Base-by-base conservation (phyloP, 768 basidiomycete species). In the Suillus subluteus region DNA sequence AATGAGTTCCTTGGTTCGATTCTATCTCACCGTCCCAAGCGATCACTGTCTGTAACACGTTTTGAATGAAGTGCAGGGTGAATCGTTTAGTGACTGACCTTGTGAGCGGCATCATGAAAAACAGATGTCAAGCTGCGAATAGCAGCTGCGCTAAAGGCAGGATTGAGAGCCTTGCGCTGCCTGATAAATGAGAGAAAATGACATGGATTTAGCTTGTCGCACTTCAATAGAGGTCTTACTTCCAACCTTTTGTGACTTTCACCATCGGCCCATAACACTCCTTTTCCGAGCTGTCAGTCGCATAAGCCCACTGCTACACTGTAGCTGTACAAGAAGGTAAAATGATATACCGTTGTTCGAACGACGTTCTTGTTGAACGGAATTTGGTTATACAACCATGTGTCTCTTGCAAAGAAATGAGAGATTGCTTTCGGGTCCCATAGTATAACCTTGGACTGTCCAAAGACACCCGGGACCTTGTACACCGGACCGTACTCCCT, bases 71-170 rank as follows among this genome's bases (percentile, higher is more conserved):
- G 18, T 21, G 11, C 6, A 13, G 59, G 18, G 26, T 30, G 41
- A 11, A 21, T 50, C 18, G 2, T 21, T 30, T 7, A 43, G 26
- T 32, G 59, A 43, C 54, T 4, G 13, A 83, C 86, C 80, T 85
- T 84, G 70, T 87, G 82, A 1, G 80, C 79, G 0, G 83, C 81
- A 66, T 87, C 85, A 63, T 80, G 84, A 73, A 87, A 87, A 3
- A 86, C 79, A 2, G 78, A 70, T 0, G 80, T 82, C 9, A 86
- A 71, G 37, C 73, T 79, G 21, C 84, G 80, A 54, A 87, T 83
- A 1, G 83, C 82, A 1, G 83, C 79, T 68, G 82, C 85, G 71
- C 81, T 85, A 71, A 87, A 87, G 0, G 84, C 84, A 2, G 85
- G 84, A 0, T 83, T 80, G 11, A 86, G 71, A 0, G 83, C 80